Conservation (phyloP, 495 filamentous ascomycete genomes). For the Penicillium crystallinum region DNA sequence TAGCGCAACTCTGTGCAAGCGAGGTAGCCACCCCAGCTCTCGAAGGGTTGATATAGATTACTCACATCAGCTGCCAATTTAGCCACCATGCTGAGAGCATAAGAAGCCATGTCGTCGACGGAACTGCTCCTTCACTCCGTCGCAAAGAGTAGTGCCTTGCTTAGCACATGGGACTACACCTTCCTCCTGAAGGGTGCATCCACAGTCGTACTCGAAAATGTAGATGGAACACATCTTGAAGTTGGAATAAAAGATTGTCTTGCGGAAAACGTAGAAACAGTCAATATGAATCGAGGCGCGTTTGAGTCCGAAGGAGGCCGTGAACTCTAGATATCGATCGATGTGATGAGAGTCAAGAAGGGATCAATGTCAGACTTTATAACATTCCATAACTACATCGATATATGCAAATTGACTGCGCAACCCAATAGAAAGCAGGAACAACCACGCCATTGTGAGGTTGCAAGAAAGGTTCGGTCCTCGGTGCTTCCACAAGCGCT, state of each 20-base stretch:
- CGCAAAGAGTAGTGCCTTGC: slow-evolving; percentile 28
- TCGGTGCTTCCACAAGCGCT: slow-evolving; percentile 6
- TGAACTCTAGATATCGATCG: not conserved
- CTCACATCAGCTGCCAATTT: slow-evolving; percentile 1
- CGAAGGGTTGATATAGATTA: not conserved
- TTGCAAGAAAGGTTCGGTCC: not conserved
- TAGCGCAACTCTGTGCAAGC: not conserved
- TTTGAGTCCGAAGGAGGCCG: not conserved
- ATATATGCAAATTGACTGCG: slow-evolving; percentile 10
- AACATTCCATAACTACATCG: not conserved
- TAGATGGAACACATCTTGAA: slow-evolving; percentile 24
- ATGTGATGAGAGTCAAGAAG: slow-evolving; percentile 6
- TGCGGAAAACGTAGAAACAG: not conserved
- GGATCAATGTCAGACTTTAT: slow-evolving; percentile 19
- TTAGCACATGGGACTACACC: slow-evolving; percentile 37
- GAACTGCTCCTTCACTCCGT: slow-evolving; percentile 33
- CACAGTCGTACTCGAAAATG: slow-evolving; percentile 41
- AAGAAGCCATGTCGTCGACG: slow-evolving; percentile 33
- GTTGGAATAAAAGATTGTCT: not conserved
- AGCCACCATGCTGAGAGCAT: slow-evolving; percentile 36
- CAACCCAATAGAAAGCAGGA: slow-evolving; percentile 4
- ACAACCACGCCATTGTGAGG: not conserved
- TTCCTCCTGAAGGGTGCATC: slow-evolving; percentile 33
- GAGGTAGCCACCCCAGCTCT: not conserved
- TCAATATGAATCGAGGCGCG: not conserved